Conservation (phyloP, 2,329 filamentous ascomycete species). For the Aspergillus phoenicis region DNA sequence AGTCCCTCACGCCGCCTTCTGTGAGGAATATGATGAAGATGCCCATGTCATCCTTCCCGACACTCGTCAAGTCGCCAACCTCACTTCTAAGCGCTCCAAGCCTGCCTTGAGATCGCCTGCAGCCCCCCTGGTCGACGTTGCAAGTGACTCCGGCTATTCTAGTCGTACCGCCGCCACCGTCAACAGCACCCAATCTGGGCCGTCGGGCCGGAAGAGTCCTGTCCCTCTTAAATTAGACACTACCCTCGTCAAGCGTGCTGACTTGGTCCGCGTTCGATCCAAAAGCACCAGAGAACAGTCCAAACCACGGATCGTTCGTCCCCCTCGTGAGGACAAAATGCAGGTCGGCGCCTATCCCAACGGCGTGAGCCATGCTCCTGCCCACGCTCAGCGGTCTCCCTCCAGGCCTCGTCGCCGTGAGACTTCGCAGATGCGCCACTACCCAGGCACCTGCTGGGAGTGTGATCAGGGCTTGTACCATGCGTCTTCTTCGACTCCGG, state of each 20-base stretch:
- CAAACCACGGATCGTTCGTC: constrained; percentile 32
- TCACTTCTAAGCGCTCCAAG: constrained; percentile 53
- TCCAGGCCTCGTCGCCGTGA: constrained; percentile 41
- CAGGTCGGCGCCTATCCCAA: constrained; percentile 36
- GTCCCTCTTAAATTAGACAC: constrained; percentile 42
- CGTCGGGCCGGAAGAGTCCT: constrained; percentile 45
- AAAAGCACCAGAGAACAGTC: constrained; percentile 35
- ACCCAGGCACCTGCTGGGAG: constrained; percentile 39
- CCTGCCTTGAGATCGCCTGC: constrained; percentile 40
- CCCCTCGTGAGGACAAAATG: constrained; percentile 39
- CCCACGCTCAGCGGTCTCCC: constrained; percentile 34
- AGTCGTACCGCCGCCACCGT: constrained; percentile 59
- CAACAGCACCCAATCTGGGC: constrained; percentile 55
- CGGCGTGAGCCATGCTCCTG: constrained; percentile 30
- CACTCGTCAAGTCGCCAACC: constrained; percentile 54
- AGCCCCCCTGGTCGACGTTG: constrained; percentile 48
- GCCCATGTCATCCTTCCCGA: constrained; percentile 47
- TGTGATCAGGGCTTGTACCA: constrained; percentile 41
- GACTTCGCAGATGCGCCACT: constrained; percentile 32
- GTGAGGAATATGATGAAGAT: constrained; percentile 54
- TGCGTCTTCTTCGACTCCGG: constrained; percentile 25
- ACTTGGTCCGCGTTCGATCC: constrained; percentile 32
- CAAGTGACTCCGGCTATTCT: constrained; percentile 65
- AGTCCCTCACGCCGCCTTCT: constrained; percentile 46
- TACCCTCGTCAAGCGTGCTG: constrained; percentile 30